phyloP scores from a whole-genome alignment of 805 yeast genomes.

The Saturnispora serradocipensis region DNA sequence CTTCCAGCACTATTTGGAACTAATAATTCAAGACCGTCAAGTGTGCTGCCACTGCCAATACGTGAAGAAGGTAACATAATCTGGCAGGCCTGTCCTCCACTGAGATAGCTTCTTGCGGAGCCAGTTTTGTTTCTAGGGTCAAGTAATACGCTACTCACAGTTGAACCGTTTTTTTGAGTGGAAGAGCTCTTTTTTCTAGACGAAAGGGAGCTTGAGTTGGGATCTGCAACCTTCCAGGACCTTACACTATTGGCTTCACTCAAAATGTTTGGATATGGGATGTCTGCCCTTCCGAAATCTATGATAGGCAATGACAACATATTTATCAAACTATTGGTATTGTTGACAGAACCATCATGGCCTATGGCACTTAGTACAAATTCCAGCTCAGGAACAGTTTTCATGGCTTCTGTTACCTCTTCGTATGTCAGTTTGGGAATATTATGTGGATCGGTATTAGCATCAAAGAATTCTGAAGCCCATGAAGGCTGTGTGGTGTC shows the following conservation, averaged over 20 bases:
- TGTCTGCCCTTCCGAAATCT: background rate
- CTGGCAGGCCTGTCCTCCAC: background rate
- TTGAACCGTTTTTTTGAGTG: background rate
- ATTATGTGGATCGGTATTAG: background rate
- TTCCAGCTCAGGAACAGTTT: background rate
- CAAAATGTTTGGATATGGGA: slow-evolving; percentile 7
- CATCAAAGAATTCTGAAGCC: background rate
- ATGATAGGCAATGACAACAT: background rate
- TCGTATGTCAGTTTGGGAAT: background rate
- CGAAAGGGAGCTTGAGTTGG: background rate
- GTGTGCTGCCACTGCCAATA: background rate
- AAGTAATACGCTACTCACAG: background rate
- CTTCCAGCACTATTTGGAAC: background rate
- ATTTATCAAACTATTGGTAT: too few relatives aligned
- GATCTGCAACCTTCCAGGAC: slow-evolving; percentile 1
- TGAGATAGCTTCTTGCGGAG: background rate
- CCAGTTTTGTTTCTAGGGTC: background rate
- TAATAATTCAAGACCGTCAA: slow-evolving; percentile 8
- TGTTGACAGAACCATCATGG: background rate
- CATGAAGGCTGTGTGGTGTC: background rate
- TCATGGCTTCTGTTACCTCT: background rate
- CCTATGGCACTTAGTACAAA: background rate
- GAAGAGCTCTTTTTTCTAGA: background rate
- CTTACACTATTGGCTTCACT: slow-evolving; percentile 2
- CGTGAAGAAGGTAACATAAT: background rate